Evolutionary conservation across 495 filamentous ascomycete genomes (phyloP).

Genomic region (Trichoderma gamsii): DNA sequence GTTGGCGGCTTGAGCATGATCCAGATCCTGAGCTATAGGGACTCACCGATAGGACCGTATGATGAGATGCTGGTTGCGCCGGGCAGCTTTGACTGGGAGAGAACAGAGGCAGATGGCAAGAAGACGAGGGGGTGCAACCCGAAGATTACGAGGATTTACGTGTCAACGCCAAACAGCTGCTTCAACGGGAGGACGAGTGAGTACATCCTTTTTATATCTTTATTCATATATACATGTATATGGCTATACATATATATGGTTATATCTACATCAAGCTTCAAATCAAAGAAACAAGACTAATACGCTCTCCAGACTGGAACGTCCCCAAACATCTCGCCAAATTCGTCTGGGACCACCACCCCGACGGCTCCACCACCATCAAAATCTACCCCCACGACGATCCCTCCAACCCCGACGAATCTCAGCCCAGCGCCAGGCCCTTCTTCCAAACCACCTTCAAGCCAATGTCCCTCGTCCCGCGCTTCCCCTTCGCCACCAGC

Average conservation of each 20-base stretch:
- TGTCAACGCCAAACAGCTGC: conserved; percentile 41
- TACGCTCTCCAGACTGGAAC: conserved; percentile 38
- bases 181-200: conserved; percentile 41
- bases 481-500: conserved; percentile 35
- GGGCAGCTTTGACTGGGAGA: conserved; percentile 35
- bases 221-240: too few relatives aligned
- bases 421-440: conserved; percentile 20
- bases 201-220: not conserved
- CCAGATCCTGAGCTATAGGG: conserved; percentile 43
- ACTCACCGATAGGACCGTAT: conserved; percentile 46
- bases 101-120: conserved; percentile 26
- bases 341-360: conserved; percentile 40
- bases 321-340: conserved; percentile 49
- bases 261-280: too few relatives aligned
- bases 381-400: conserved; percentile 38
- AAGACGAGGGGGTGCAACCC: conserved; percentile 19
- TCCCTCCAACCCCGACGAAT: conserved; percentile 22
- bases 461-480: conserved; percentile 35
- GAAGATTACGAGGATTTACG: conserved; percentile 45
- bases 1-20: conserved; percentile 42
- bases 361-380: conserved; percentile 32
- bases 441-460: conserved; percentile 41
- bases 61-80: conserved; percentile 46
- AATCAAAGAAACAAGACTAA: not conserved
- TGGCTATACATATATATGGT: too few relatives aligned